phyloP scores from a whole-genome alignment of 2,329 filamentous ascomycete species.

The Rutstroemia sp. region DNA sequence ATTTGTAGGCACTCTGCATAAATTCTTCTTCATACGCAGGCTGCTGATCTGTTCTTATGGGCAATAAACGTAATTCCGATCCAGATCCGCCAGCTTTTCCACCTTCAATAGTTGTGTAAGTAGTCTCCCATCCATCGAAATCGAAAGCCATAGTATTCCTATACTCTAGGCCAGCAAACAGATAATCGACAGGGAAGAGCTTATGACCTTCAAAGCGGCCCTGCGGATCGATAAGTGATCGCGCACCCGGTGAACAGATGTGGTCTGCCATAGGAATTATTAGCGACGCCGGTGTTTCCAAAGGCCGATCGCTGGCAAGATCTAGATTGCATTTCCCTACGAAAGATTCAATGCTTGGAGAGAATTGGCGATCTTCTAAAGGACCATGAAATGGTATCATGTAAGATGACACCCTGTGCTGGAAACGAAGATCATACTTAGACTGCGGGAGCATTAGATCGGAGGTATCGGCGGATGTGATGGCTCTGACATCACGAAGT shows the following conservation, averaged over 20 bases:
- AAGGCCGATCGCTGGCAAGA: constrained; percentile 2
- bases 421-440: constrained; percentile 27
- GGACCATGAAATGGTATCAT: constrained; percentile 6
- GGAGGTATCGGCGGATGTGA: constrained; percentile 16
- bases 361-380: neutral
- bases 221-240: neutral
- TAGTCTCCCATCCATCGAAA: constrained; percentile 20
- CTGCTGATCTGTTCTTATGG: constrained; percentile 7
- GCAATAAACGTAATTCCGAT: constrained; percentile 21
- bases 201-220: neutral
- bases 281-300: constrained; percentile 24
- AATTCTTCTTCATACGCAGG: constrained; percentile 13
- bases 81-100: constrained; percentile 27
- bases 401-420: constrained; percentile 19
- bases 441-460: constrained; percentile 29
- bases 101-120: constrained; percentile 25
- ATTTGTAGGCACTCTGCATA: constrained; percentile 11
- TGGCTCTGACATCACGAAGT: constrained; percentile 18
- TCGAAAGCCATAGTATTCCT: constrained; percentile 17
- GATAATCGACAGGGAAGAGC: constrained; percentile 25
- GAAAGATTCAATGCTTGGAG: constrained; percentile 15
- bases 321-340: constrained; percentile 17
- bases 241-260: constrained; percentile 13
- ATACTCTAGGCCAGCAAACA: constrained; percentile 28
- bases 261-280: constrained; percentile 22